A percentile compares a stretch with the other conserved stretches of the same genome.
These are phyloP conservation scores for Fusarium nematophilum DNA, from an alignment of 2,329 filamentous ascomycete genomes.

Conservation along the genomic window DNA sequence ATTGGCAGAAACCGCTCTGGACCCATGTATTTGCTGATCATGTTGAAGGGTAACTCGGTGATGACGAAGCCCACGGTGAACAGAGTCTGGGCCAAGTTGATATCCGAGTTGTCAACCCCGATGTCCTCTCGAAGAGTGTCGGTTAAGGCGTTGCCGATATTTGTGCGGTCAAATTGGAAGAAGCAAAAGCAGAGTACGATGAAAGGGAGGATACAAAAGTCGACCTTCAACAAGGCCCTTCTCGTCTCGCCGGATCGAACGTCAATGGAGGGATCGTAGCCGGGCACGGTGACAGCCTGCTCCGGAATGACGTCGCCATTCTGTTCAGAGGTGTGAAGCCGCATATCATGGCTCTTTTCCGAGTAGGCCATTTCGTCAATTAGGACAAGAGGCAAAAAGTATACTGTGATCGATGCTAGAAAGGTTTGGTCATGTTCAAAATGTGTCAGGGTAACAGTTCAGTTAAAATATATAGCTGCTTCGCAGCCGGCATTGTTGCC, in stretches of 20 bases:
- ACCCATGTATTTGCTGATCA: conserved; percentile 44
- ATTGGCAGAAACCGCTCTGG: conserved; percentile 45
- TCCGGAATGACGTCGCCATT: conserved; percentile 20
- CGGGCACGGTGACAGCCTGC: conserved; percentile 36
- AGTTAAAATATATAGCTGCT: too few species aligned
- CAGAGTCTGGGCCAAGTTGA: conserved; percentile 64
- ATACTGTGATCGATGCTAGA: too few species aligned
- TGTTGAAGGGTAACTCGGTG: conserved; percentile 50
- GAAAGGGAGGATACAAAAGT: conserved; percentile 44
- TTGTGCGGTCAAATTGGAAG: conserved; percentile 50
- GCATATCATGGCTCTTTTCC: conserved; percentile 13
- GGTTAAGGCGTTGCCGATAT: conserved; percentile 63
- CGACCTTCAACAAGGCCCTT: conserved; percentile 39
- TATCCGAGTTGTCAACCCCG: conserved; percentile 59
- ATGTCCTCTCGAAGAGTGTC: conserved; percentile 62
- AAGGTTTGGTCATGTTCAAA: too few species aligned
- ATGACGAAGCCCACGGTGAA: conserved; percentile 62
- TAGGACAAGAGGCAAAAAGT: too few species aligned
- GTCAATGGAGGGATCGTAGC: conserved; percentile 38
- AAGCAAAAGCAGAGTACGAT: conserved; percentile 48
- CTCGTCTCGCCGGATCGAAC: conserved; percentile 17
- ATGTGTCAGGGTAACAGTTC: too few species aligned
- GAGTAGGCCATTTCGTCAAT: conserved; percentile 19
- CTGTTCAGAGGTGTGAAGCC: conserved; percentile 10
- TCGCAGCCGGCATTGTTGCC: too few species aligned